Conservation (phyloP, 2,329 filamentous ascomycete species). For the Xylariales sp. region DNA sequence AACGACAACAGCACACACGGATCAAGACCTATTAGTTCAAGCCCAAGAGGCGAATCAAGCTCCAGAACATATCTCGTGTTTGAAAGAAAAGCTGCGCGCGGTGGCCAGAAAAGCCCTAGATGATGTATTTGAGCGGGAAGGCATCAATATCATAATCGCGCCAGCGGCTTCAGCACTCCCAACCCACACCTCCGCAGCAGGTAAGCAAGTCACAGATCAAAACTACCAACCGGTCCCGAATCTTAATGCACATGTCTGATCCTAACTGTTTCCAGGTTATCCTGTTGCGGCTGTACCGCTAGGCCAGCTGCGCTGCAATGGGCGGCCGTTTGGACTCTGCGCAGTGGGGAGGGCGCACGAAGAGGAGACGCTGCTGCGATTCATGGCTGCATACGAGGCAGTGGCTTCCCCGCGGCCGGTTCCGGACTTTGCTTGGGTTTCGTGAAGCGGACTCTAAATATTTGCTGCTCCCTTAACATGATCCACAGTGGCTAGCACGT, state of each 20-base stretch:
- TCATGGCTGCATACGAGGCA: conserved; percentile 18
- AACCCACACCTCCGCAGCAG: too few relatives aligned
- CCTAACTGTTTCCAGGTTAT: conserved; percentile 1
- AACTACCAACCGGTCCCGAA: too few relatives aligned
- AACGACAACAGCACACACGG: neutral
- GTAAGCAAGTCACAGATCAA: too few relatives aligned
- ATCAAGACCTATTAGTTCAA: too few relatives aligned
- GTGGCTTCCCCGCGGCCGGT: conserved; percentile 21
- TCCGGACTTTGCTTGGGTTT: too few relatives aligned
- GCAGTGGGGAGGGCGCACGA: neutral
- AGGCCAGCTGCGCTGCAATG: neutral
- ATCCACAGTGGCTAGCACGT: too few relatives aligned
- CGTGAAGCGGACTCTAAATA: too few relatives aligned
- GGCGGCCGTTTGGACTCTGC: conserved; percentile 2
- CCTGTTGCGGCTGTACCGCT: conserved; percentile 1
- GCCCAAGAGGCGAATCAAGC: too few relatives aligned
- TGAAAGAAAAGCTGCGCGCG: neutral
- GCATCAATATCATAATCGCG: neutral
- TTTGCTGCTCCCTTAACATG: too few relatives aligned
- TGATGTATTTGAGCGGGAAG: neutral
- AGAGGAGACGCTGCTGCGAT: conserved; percentile 2
- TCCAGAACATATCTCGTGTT: neutral
- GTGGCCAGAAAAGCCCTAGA: neutral
- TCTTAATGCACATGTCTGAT: too few relatives aligned
- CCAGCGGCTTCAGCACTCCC: neutral